Base-by-base conservation (phyloP, 768 basidiomycete species). In the Steccherinum ochraceum region DNA sequence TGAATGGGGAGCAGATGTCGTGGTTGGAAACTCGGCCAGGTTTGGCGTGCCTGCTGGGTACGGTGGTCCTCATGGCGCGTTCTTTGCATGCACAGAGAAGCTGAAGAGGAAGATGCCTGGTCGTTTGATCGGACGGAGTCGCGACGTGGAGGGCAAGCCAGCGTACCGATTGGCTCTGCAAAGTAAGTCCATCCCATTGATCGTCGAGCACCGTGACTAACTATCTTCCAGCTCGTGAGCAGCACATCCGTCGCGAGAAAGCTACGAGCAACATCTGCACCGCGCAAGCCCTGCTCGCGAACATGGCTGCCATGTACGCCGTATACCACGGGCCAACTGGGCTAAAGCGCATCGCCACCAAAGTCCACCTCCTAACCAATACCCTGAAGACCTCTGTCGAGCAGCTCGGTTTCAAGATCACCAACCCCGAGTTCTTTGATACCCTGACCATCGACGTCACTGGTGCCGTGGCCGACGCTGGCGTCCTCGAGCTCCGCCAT, bases 51-150 rank as follows among this genome's bases (percentile, higher is more conserved):
- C 95, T 18, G 80, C 85, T 42, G 95, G 95, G n/a, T 96, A 93
- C 66, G 95, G 95, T 49, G 95, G 95, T 13, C 95, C 95, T 18
- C 95, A 99, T 64, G 95, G 87, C 18, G 96, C 91, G 0, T 99
- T 98, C 77, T 98, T 99, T 64, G 90, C 96, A 2, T 89, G 90
- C 57, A 89, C 83, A 18, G 92, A 98, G 51, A 81, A 77, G 55
- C 72, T 98, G 50, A 99, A 98, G 77, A 76, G 95, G 56, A 95
- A 94, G 73, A 96, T 98, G 92, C 96, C 96, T n/a, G 96, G 96
- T 49, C 80, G 96, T 50, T 69, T 99, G 46, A 89, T 99, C 63
- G 96, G 96, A 18, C 75, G 87, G 21, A 93, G 90, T 65, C 84
- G 85, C 52, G 96, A 96, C 65, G 72, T 78, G 5, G 74, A 83